Base-by-base conservation (phyloP, 208 protist species). In the Acanthamoeba castellanii region DNA sequence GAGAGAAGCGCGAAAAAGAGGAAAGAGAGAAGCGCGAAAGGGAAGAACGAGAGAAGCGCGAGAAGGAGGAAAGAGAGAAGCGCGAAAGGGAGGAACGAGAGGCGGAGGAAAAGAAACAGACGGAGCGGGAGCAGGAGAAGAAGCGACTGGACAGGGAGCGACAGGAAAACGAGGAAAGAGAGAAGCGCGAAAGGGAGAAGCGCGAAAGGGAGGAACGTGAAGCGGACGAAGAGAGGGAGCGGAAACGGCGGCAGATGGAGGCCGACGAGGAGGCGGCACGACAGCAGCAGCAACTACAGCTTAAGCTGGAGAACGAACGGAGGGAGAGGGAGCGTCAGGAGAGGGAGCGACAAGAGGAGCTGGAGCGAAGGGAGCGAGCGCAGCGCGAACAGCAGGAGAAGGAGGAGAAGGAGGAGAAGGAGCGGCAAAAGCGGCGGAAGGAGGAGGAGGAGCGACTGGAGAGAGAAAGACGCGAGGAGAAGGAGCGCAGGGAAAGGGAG, bases 131-230 rank as follows among this genome's bases (percentile, higher is more conserved):
- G 18, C 8, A 32, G 45, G 32, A 34, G 32, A 11, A 64, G 47
- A 4, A 89, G 47, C 14, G 30, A 47, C 18, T 11, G 45, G 14
- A 89, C 9, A 89, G 55, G 27, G n/a, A 89, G 11, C 52, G 30
- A 37, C 30, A 89, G 50, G 52, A 61, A 27, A 37, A 87, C 9
- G 78, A 87, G 13, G 32, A 61, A 27, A 85, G 30, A 27, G 34
- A 64, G 76, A 22, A 27, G 76, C 16, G 76, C 27, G 42, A 85
- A 32, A 57, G 76, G 52, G 34, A 85, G 76, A 85, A 50, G 76
- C 57, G 30, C 20, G 7, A 82, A 5, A 82, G n/a, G 72, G n/a
- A 82, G 32, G n/a, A n/a, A n/a, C n/a, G n/a, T n/a, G n/a, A 2
- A n/a, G n/a, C 1, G 72, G 30, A 0, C 27, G 30, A 85, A 7